These are phyloP conservation scores for Zygosaccharomyces sapae DNA, from an alignment of 1,139 yeast genomes.

Conservation along the genomic window DNA sequence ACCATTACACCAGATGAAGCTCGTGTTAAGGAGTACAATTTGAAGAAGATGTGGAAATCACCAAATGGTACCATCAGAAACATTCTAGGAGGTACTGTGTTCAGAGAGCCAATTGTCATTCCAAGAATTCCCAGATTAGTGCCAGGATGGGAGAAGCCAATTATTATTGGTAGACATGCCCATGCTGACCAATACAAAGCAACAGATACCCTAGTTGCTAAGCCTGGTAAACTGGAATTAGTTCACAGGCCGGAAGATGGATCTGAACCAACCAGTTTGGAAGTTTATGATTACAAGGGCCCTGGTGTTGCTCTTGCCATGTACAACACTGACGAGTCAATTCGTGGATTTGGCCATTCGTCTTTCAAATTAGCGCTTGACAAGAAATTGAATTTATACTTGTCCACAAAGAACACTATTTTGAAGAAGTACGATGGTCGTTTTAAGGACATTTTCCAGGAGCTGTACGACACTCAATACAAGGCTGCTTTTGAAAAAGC, in stretches of 20 bases:
- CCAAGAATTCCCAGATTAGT: conserved; percentile 72
- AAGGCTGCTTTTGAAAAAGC: conserved; percentile 53
- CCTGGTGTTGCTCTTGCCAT: conserved; percentile 72
- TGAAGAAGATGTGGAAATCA: conserved; percentile 81
- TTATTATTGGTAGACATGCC: conserved; percentile 82
- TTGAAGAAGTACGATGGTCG: conserved; percentile 78
- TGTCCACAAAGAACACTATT: conserved; percentile 77
- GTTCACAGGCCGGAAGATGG: conserved; percentile 54
- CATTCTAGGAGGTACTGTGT: conserved; percentile 77
- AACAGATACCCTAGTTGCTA: conserved; percentile 64
- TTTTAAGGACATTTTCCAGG: conserved; percentile 75
- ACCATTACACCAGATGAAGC: conserved; percentile 84
- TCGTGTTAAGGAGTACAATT: conserved; percentile 67
- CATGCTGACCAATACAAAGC: conserved; percentile 84
- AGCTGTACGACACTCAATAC: conserved; percentile 56
- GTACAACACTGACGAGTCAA: conserved; percentile 83
- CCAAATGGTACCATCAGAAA: conserved; percentile 85
- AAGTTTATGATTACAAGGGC: conserved; percentile 58
- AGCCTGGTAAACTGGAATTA: conserved; percentile 64
- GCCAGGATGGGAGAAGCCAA: conserved; percentile 77
- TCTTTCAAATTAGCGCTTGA: conserved; percentile 70
- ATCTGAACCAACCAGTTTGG: conserved; percentile 44
- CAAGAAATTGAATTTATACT: conserved; percentile 61
- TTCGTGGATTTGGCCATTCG: conserved; percentile 70
- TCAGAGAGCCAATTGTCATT: conserved; percentile 77